A percentile compares a stretch with the other conserved stretches of the same genome.
Evolutionary conservation across 148 eudicot genomes (phyloP).

Genomic region (Silene uniflora): DNA sequence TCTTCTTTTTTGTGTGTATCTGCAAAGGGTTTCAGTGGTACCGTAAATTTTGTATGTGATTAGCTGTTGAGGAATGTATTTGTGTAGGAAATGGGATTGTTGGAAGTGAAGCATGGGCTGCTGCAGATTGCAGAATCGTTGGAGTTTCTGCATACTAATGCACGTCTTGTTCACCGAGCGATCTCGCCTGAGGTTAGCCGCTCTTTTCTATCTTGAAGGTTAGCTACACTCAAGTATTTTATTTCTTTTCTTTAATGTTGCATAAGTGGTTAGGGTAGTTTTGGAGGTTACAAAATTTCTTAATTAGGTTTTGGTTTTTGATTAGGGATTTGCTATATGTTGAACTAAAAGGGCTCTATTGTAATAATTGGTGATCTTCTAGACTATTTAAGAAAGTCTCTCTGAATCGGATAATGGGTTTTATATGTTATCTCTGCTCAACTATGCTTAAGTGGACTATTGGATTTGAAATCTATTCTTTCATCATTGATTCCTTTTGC

Average conservation of each 20-base stretch:
- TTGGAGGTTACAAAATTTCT: background rate
- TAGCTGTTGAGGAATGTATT: background rate
- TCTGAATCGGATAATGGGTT: conserved; percentile 3
- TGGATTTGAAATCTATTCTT: background rate
- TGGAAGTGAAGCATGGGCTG: conserved; percentile 97
- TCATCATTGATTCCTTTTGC: background rate
- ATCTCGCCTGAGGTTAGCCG: conserved; percentile 80
- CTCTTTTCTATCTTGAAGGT: background rate
- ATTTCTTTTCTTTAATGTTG: background rate
- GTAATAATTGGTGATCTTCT: background rate
- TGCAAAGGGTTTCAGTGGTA: background rate
- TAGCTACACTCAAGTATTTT: background rate
- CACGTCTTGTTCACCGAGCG: conserved; percentile 78
- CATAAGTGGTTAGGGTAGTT: background rate
- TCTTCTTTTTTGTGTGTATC: background rate
- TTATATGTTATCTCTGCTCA: background rate
- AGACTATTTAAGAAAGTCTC: background rate
- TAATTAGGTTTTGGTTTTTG: background rate
- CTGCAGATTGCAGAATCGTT: conserved; percentile 90
- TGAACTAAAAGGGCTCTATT: background rate
- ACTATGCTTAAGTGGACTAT: background rate
- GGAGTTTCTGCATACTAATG: conserved; percentile 93
- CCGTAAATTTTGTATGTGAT: background rate
- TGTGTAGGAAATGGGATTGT: conserved; percentile 84
- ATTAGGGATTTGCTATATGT: background rate